phyloP scores from a whole-genome alignment of 805 yeast genomes.

The Wickerhamomyces queroliae region DNA sequence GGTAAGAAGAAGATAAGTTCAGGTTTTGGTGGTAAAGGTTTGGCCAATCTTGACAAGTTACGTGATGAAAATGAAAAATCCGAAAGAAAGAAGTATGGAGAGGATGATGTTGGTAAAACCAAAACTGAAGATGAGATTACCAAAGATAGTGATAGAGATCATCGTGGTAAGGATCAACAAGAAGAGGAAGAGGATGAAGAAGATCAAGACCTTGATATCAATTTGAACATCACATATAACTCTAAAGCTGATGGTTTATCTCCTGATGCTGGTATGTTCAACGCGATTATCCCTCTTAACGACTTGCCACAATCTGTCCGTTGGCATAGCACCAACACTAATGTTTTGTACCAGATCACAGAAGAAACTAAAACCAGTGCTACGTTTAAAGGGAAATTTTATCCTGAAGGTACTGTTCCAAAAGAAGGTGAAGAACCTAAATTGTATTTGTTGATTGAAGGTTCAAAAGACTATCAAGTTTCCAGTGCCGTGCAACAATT shows the following conservation, averaged over 20 bases:
- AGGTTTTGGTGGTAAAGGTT: constrained; percentile 94
- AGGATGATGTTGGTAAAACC: constrained; percentile 24
- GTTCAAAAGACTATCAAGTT: constrained; percentile 54
- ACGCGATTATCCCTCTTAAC: constrained; percentile 70
- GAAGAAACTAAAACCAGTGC: constrained; percentile 73
- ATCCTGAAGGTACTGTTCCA: constrained; percentile 54
- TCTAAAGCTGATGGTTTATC: constrained; percentile 48
- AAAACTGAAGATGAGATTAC: constrained; percentile 4
- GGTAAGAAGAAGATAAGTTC: constrained; percentile 62
- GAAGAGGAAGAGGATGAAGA: constrained; percentile 14
- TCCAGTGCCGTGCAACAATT: constrained; percentile 52
- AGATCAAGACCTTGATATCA: constrained; percentile 14
- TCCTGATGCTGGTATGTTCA: constrained; percentile 50
- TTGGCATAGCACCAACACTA: constrained; percentile 70
- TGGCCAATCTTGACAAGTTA: constrained; percentile 65
- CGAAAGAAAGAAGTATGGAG: constrained; percentile 46
- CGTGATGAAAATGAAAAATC: constrained; percentile 44
- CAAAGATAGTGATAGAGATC: constrained; percentile 13
- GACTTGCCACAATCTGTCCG: constrained; percentile 80
- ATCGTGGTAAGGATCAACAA: constrained; percentile 23
- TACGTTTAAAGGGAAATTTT: constrained; percentile 76
- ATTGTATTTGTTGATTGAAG: constrained; percentile 73
- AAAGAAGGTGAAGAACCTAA: constrained; percentile 62
- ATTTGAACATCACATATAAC: constrained; percentile 41
- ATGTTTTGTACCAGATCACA: constrained; percentile 54